These are phyloP conservation scores for Coffea eugenioides DNA, from an alignment of 257 asterid genomes.

Conservation along the genomic window DNA sequence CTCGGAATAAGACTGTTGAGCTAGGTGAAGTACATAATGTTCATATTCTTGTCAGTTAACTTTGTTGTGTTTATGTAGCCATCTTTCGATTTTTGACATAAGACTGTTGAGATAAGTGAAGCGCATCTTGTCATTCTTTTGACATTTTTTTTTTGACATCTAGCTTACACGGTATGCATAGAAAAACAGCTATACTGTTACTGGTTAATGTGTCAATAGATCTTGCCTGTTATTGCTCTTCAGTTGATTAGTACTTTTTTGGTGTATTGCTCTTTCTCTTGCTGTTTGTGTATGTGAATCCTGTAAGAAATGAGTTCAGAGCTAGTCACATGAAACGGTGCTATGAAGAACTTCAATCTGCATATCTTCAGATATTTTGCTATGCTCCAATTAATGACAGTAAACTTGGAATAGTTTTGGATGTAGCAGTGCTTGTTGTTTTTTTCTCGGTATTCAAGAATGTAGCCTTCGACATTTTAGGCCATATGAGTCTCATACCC, in stretches of 20 bases:
- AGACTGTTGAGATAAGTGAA: no score
- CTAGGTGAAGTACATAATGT: slow-evolving; percentile 49
- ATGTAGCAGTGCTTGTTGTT: not conserved
- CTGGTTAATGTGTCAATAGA: not conserved
- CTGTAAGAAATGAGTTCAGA: not conserved
- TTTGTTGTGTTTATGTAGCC: no score
- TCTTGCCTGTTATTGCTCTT: not conserved
- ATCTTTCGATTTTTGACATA: no score
- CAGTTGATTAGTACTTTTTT: not conserved
- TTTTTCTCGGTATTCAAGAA: not conserved
- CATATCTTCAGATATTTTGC: not conserved
- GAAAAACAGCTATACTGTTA: not conserved
- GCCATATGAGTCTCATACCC: not conserved
- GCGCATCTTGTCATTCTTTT: no score
- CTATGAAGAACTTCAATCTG: not conserved
- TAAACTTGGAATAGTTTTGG: no score
- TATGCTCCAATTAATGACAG: no score
- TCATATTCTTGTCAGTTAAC: not conserved
- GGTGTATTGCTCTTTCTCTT: not conserved
- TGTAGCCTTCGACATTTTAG: not conserved
- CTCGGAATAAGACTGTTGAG: slow-evolving; percentile 65
- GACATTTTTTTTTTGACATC: no score
- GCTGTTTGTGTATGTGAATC: not conserved
- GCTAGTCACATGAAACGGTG: not conserved
- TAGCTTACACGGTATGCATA: not conserved